Conservation (phyloP, 1,139 yeast genomes). For the Insectozyma bohioensis region DNA sequence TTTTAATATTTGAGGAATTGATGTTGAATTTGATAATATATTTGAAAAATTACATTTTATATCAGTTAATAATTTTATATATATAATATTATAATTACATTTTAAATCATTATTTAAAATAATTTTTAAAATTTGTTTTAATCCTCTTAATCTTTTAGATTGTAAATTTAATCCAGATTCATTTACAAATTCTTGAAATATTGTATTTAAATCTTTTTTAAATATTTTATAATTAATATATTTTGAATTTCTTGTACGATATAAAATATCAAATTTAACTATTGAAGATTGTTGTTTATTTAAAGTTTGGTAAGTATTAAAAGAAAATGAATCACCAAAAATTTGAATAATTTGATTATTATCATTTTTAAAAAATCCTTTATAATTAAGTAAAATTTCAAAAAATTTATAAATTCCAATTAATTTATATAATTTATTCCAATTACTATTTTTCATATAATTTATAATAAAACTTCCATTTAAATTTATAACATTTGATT, state of each 20-base stretch:
- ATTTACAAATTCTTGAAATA: neutral
- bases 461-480: slow-evolving; percentile 6
- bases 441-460: slow-evolving; percentile 16
- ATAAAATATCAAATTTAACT: slow-evolving; percentile 4
- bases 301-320: neutral
- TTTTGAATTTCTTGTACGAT: neutral
- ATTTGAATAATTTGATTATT: slow-evolving; percentile 25
- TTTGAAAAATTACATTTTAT: slow-evolving; percentile 14
- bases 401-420: slow-evolving; percentile 35
- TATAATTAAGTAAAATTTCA: slow-evolving; percentile 28
- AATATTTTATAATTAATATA: slow-evolving; percentile 3
- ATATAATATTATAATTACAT: slow-evolving; percentile 20
- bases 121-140: slow-evolving; percentile 6
- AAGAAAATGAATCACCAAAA: slow-evolving; percentile 29
- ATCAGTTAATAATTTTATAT: slow-evolving; percentile 5
- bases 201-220: neutral
- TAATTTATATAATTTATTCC: slow-evolving; percentile 31
- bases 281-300: neutral
- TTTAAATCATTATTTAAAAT: slow-evolving; percentile 23
- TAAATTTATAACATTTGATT: neutral
- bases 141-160: slow-evolving; percentile 8
- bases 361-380: slow-evolving; percentile 20
- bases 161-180: slow-evolving; percentile 1
- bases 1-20: slow-evolving; percentile 30
- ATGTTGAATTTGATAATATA: slow-evolving; percentile 20